Conservation (phyloP, 805 yeast species). For the Maudiozyma serrabonitensis region DNA sequence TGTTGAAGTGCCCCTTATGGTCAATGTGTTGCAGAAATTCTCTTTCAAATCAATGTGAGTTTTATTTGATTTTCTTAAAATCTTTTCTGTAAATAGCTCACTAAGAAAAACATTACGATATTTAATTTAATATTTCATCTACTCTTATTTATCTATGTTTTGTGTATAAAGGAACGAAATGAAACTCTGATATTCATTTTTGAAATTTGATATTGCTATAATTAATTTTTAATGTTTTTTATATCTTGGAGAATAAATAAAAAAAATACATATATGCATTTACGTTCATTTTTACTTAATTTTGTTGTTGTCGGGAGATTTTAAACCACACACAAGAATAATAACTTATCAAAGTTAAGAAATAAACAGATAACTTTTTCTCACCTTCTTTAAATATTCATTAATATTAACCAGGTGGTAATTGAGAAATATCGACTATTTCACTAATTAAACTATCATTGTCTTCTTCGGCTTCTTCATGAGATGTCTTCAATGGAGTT, state of each 20-base stretch:
- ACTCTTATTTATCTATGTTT: too few species aligned
- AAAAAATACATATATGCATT: not conserved
- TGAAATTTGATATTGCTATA: not conserved
- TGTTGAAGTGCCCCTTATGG: too few species aligned
- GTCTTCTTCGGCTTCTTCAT: slow-evolving; percentile 43
- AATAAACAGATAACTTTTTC: not conserved
- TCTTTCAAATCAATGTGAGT: too few species aligned
- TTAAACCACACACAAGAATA: not conserved
- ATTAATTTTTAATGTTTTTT: not conserved
- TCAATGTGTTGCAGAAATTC: too few species aligned
- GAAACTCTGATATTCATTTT: too few species aligned
- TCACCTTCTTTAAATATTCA: not conserved
- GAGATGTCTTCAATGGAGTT: slow-evolving; percentile 64
- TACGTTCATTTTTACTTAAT: not conserved
- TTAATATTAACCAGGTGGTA: slow-evolving; percentile 82
- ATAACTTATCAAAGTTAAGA: too few species aligned
- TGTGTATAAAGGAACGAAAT: too few species aligned
- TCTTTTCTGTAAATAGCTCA: too few species aligned
- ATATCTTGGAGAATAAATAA: not conserved
- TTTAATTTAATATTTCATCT: too few species aligned
- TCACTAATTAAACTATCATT: slow-evolving; percentile 44
- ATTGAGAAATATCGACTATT: slow-evolving; percentile 75
- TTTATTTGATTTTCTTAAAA: too few species aligned
- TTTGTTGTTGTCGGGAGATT: not conserved
- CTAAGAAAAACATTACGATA: too few species aligned